Conservation (phyloP, 1,284 basidiomycete genomes). For the Sutorius eximius region DNA sequence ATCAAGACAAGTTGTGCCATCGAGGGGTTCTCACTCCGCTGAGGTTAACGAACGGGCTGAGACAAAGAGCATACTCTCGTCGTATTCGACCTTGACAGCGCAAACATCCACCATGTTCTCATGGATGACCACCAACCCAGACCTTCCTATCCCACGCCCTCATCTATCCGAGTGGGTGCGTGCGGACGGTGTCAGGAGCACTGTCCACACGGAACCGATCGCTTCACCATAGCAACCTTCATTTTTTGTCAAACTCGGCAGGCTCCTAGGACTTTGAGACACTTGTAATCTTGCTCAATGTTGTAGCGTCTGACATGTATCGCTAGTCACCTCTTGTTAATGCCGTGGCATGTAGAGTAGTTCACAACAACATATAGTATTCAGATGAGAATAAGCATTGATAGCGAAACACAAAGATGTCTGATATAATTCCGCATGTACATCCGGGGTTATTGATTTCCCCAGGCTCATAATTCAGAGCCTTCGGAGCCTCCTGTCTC, state of each 20-base stretch:
- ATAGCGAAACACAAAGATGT: constrained; percentile 10
- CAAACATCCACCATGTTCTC: constrained; percentile 37
- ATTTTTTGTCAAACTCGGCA: constrained; percentile 2
- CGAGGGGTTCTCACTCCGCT: constrained; percentile 2
- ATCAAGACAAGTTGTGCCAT: constrained; percentile 4
- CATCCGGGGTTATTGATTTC: constrained; percentile 7
- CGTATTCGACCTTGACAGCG: constrained; percentile 3
- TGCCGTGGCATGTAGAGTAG: constrained; percentile 2
- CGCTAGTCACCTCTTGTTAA: constrained; percentile 12
- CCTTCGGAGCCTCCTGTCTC: constrained; percentile 40
- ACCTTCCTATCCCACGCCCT: constrained; percentile 56
- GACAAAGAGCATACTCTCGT: not conserved
- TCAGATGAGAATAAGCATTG: not conserved
- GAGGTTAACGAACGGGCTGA: constrained; percentile 1
- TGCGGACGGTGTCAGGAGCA: constrained; percentile 41
- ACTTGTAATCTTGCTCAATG: not conserved
- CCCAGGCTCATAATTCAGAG: constrained; percentile 31
- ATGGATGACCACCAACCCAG: constrained; percentile 44
- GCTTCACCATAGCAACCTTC: constrained; percentile 4
- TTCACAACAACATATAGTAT: constrained; percentile 11
- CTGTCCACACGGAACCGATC: constrained; percentile 17
- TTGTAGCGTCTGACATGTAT: constrained; percentile 16
- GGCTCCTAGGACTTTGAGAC: constrained; percentile 2
- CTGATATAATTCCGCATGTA: constrained; percentile 9
- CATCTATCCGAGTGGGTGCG: constrained; percentile 55